Evolutionary conservation across 495 filamentous ascomycete species (phyloP).

Genomic region (Evernia prunastri): DNA sequence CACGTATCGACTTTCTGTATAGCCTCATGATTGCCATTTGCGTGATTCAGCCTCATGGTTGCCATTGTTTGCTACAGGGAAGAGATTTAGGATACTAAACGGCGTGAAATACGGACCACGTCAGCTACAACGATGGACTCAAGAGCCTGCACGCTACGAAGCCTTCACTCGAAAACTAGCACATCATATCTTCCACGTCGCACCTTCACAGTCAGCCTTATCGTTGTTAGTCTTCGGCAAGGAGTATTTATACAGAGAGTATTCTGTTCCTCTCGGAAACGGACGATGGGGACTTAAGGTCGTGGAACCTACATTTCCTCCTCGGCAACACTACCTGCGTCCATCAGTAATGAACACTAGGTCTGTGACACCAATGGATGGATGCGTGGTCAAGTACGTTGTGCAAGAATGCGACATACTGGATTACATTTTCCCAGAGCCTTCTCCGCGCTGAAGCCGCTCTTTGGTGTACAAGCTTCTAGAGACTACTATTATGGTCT

Average conservation of each 20-base stretch:
- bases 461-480: not conserved
- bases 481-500: not conserved
- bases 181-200: not conserved
- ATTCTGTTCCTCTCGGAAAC: not conserved
- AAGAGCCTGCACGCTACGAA: not conserved
- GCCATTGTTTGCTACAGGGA: too few species aligned
- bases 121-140: not conserved
- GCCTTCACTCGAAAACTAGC: not conserved
- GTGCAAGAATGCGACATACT: not conserved
- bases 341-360: not conserved
- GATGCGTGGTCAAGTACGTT: not conserved
- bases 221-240: not conserved
- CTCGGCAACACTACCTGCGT: not conserved
- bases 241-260: not conserved
- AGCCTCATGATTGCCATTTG: too few species aligned
- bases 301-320: not conserved
- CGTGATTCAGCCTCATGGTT: too few species aligned
- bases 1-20: too few species aligned
- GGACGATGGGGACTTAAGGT: not conserved
- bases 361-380: not conserved
- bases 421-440: not conserved
- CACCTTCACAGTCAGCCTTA: not conserved
- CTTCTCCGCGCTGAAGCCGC: too few species aligned
- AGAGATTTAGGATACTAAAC: too few species aligned
- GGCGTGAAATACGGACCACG: not conserved